Percentiles rank a stretch among this genome's conserved stretches.
phyloP scores from a whole-genome alignment of 257 asterid genomes.

The Plectranthus barbatus region DNA sequence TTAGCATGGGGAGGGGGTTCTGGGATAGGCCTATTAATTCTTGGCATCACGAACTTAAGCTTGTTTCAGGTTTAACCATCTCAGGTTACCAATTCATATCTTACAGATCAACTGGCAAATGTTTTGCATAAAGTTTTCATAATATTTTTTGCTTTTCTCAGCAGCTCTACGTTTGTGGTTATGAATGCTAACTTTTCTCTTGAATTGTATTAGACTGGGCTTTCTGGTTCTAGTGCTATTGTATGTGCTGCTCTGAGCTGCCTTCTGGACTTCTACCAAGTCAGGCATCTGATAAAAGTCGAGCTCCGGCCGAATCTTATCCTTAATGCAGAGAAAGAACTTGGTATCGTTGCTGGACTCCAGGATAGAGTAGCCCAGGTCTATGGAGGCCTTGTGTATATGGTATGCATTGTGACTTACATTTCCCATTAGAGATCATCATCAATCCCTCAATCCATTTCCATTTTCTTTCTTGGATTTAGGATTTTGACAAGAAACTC shows the following conservation, averaged over 20 bases:
- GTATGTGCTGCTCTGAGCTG: conserved; percentile 96
- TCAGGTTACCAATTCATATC: no score
- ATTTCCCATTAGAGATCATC: background rate
- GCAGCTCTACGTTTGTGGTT: background rate
- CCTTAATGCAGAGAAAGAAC: conserved; percentile 88
- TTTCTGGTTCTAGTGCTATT: conserved; percentile 96
- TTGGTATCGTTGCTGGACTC: conserved; percentile 96
- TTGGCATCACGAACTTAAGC: background rate
- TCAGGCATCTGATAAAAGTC: conserved; percentile 69
- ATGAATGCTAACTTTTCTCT: background rate
- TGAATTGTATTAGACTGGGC: conserved; percentile 62
- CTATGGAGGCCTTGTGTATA: conserved; percentile 88
- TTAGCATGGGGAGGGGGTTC: background rate
- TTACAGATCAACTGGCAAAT: background rate
- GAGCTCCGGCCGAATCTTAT: conserved; percentile 84
- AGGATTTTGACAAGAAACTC: conserved; percentile 76
- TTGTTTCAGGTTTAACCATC: no score
- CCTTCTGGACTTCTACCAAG: conserved; percentile 85
- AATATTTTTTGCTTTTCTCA: background rate
- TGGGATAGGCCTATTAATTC: background rate
- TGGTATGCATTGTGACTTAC: conserved; percentile 37
- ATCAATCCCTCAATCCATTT: background rate
- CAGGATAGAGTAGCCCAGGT: conserved; percentile 98
- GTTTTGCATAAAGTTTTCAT: background rate
- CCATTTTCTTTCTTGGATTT: background rate